These are phyloP conservation scores for Allomyces javanicus DNA, from an alignment of 192 early-diverging fungal genomes.

Conservation along the genomic window DNA sequence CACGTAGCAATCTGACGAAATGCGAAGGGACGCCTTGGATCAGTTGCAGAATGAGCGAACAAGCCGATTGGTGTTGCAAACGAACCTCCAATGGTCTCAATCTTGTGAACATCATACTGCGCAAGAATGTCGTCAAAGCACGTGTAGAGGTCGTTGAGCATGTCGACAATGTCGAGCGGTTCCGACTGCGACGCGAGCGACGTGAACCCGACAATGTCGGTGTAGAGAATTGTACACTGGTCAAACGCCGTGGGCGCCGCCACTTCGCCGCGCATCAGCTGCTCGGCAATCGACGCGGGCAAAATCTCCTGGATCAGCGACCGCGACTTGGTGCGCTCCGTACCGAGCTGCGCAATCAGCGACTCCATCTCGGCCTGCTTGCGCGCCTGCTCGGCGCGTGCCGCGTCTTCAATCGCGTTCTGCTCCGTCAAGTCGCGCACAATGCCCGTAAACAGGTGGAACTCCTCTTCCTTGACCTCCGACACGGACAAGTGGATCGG, in stretches of 20 bases:
- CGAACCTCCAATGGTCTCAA: neutral
- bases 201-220: neutral
- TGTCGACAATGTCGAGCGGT: neutral
- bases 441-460: constrained; percentile 5
- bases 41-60: too few relatives aligned
- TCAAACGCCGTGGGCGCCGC: neutral
- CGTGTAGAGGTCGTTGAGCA: neutral
- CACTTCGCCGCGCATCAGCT: neutral
- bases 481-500: constrained; percentile 3
- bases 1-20: neutral
- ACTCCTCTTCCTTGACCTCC: constrained; percentile 2
- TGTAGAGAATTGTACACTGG: neutral
- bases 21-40: too few relatives aligned
- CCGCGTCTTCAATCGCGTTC: neutral
- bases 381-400: neutral
- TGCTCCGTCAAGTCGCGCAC: constrained; percentile 4
- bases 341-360: neutral
- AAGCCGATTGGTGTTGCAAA: too few relatives aligned
- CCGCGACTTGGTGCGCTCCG: neutral
- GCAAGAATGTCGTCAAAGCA: neutral
- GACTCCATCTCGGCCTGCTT: neutral
- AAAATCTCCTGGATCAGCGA: neutral
- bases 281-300: neutral
- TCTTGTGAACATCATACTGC: neutral
- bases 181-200: neutral